Base-by-base conservation (phyloP, 805 yeast genomes). In the Millerozyma acaciae region DNA sequence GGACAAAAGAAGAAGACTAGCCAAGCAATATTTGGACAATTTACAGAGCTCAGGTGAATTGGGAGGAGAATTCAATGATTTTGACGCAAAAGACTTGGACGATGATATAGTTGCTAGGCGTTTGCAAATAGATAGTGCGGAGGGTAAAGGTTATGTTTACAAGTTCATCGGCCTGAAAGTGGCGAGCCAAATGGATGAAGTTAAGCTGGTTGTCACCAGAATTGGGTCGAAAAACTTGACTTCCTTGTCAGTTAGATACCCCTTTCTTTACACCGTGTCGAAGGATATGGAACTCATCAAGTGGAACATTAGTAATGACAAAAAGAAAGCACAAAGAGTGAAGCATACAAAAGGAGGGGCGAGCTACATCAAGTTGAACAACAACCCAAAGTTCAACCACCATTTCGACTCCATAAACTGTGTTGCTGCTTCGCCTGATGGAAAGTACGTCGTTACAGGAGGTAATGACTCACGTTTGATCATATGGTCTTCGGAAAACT, bases 1-100 rank as follows among this genome's bases (percentile, higher is more conserved):
- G 0, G 98, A 93, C 51, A 88, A 86, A 60, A 77, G 98, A 60
- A 76, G 98, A 61, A 70, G 97, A 51, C 70, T 93, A 39, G 97
- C 97, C 12, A 88, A 88, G 58, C 93, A 89, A 58, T 93, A 93
- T 57, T 65, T 93, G 42, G 88, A 82, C 28, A 84, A 83, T 50
- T 62, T 93, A 50, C 78, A 84, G 53, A 61, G 66, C 3, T 86
- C 82, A 40, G 12, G 25, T 9, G 64, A 60, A 37, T 23, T 53
- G 18, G 72, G 56, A 7, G 66, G 59, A 19, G 74, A 65, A 35
- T 78, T 73, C 32, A 43, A 45, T 8, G 51, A 48, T 16, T 59
- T 54, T 17, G 95, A 88, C 64, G 97, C 98, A 7, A 76, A 79
- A 45, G 97, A 93, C 47, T 60, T 90, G 45, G 98, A 90, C 59